A percentile compares a stretch with the other conserved stretches of the same genome.
These are phyloP conservation scores for Tillandsia fasciculata DNA, from an alignment of 176 grass and related monocot genomes.

Conservation along the genomic window DNA sequence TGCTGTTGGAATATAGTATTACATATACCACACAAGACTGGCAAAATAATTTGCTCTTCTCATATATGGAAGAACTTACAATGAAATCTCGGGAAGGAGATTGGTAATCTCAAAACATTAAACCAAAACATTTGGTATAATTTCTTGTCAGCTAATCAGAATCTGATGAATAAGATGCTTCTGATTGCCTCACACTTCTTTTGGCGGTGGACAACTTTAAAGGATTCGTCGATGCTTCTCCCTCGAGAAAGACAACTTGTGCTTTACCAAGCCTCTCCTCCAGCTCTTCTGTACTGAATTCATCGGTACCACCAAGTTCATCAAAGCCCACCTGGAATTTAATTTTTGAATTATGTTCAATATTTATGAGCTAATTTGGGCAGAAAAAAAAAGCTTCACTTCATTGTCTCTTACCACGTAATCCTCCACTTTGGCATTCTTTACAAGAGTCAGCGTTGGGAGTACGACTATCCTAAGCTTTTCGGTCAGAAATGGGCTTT, in stretches of 20 bases:
- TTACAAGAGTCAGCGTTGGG: conserved; percentile 81
- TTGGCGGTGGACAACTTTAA: conserved; percentile 29
- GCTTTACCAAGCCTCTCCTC: conserved; percentile 72
- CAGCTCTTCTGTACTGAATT: conserved; percentile 69
- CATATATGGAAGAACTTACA: background rate
- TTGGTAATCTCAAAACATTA: background rate
- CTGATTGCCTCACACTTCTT: conserved; percentile 61
- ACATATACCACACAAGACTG: background rate
- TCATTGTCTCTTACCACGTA: conserved; percentile 55
- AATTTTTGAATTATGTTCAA: background rate
- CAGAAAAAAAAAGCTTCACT: conserved; percentile 1
- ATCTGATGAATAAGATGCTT: conserved; percentile 50
- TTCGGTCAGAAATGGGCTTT: conserved; percentile 82
- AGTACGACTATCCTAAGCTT: conserved; percentile 79
- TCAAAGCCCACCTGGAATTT: conserved; percentile 72
- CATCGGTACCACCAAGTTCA: conserved; percentile 88
- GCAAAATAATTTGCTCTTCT: background rate
- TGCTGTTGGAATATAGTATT: background rate
- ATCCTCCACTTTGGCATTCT: conserved; percentile 87
- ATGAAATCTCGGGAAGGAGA: background rate
- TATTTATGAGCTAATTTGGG: background rate
- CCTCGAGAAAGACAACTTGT: conserved; percentile 64
- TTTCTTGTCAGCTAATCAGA: conserved; percentile 43
- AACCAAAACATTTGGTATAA: background rate
- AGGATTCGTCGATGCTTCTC: conserved; percentile 47